phyloP scores from a whole-genome alignment of 2,329 filamentous ascomycete genomes.

The Paraphaeosphaeria sporulosa region DNA sequence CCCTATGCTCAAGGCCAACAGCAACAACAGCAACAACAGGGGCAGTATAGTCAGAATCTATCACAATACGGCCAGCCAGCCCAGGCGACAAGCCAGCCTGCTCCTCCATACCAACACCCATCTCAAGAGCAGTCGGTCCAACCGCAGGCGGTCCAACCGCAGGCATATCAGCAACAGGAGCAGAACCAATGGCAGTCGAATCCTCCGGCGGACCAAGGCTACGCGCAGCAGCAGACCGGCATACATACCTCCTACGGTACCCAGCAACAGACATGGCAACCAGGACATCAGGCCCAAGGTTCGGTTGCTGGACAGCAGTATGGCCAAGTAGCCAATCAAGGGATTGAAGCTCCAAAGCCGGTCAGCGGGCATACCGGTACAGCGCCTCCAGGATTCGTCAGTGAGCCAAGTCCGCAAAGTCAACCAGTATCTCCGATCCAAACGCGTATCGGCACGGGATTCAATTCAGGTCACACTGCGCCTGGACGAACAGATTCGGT shows the following conservation, averaged over 20 bases:
- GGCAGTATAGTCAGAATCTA: constrained; percentile 15
- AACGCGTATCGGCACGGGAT: constrained; percentile 37
- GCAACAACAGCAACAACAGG: constrained; percentile 26
- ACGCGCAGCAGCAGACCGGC: constrained; percentile 19
- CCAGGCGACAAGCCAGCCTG: constrained; percentile 17
- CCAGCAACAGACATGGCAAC: constrained; percentile 31
- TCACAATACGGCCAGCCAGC: constrained; percentile 21
- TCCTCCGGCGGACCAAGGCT: constrained; percentile 21
- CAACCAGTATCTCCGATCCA: constrained; percentile 45
- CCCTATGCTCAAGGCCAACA: constrained; percentile 18
- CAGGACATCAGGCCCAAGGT: constrained; percentile 32
- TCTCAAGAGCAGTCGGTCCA: constrained; percentile 16
- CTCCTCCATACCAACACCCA: constrained; percentile 16
- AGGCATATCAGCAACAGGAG: constrained; percentile 12
- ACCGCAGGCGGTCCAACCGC: constrained; percentile 10
- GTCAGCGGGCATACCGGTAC: constrained; percentile 32
- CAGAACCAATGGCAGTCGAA: constrained; percentile 31
- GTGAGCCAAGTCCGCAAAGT: constrained; percentile 37
- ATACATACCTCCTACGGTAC: constrained; percentile 1
- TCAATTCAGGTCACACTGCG: constrained; percentile 24
- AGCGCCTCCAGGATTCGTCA: constrained; percentile 33
- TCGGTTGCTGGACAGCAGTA: constrained; percentile 28
- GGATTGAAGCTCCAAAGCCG: constrained; percentile 39
- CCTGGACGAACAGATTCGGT: constrained; percentile 40
- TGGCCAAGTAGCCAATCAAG: constrained; percentile 25